Base-by-base conservation (phyloP, 768 basidiomycete genomes). In the Pholiota microspora region DNA sequence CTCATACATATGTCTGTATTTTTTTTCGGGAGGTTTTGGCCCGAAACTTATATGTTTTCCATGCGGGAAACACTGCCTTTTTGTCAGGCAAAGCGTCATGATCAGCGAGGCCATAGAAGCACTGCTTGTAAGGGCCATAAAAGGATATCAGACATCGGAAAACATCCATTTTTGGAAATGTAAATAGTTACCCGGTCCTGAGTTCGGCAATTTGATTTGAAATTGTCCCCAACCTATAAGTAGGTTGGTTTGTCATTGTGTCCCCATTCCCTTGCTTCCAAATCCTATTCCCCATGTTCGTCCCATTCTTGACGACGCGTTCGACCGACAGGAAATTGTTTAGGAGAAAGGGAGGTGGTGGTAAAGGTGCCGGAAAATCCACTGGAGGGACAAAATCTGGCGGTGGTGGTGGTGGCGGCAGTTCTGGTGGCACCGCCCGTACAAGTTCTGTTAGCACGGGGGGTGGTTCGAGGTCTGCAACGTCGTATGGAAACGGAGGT, bases 401-500 rank as follows among this genome's bases (percentile, higher is more conserved):
- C 38, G 69, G 69, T 24, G 69, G 67, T 16, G 61, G 62, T 18
- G 53, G 65, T 32, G 58, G 61, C 46, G 50, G 56, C 21, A 40
- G 45, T 18, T 47, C 27, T 15, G 59, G 59, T 38, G 59, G 66
- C 1, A 18, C 32, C 24, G 67, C 70, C 45, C 61, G 52, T 8
- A 58, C 63, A n/a, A 56, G 60, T 32, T 57, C 63, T 5, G 59
- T 62, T 13, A 49, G 57, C 29, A 51, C 45, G 9, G 62, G 48
- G 23, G 60, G 63, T 29, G 56, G 57, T 18, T 45, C 58, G 10
- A 65, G 53, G 38, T 55, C 66, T 13, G 56, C 68, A 0, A 65
- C 64, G n/a, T 54, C 67, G 2, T 71, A 64, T 54, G 61, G 68
- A 2, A 16, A 28, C 13, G 71, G 74, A 24, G 73, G 73, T 8